phyloP scores from a whole-genome alignment of 768 basidiomycete genomes.

The Russula foetens region DNA sequence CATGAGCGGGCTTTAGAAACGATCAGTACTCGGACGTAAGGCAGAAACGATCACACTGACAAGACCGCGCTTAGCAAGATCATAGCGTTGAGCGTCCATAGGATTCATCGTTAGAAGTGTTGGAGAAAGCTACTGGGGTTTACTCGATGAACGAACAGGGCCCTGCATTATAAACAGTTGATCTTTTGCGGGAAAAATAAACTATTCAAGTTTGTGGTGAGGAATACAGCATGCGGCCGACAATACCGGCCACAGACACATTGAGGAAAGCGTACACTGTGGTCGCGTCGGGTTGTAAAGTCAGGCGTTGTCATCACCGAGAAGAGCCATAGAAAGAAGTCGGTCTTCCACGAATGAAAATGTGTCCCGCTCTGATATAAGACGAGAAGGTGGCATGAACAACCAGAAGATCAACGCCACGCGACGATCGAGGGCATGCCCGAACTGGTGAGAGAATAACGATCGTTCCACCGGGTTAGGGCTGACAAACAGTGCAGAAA shows the following conservation, averaged over 20 bases:
- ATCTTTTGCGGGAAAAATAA: not conserved
- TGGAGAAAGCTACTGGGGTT: not conserved
- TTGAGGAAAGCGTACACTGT: not conserved
- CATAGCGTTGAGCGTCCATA: slow-evolving; percentile 13
- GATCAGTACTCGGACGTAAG: not conserved
- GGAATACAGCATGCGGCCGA: not conserved
- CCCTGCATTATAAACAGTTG: not conserved
- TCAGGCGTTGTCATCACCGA: not conserved
- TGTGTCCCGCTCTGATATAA: slow-evolving; percentile 8
- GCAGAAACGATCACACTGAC: not conserved
- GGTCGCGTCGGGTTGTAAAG: slow-evolving; percentile 1
- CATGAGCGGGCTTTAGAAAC: not conserved
- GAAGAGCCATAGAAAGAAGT: slow-evolving; percentile 8
- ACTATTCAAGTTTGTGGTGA: not conserved
- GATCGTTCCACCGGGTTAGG: not conserved
- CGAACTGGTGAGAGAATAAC: slow-evolving; percentile 3
- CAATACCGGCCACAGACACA: slow-evolving; percentile 9
- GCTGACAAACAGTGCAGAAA: slow-evolving; percentile 3
- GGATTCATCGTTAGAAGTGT: not conserved
- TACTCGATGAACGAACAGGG: not conserved
- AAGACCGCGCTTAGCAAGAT: not conserved
- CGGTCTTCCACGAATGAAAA: not conserved
- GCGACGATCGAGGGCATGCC: slow-evolving; percentile 12
- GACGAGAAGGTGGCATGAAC: slow-evolving; percentile 3
- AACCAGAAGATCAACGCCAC: slow-evolving; percentile 11